Conservation (phyloP, 257 asterid genomes). For the Jasminum sambac region DNA sequence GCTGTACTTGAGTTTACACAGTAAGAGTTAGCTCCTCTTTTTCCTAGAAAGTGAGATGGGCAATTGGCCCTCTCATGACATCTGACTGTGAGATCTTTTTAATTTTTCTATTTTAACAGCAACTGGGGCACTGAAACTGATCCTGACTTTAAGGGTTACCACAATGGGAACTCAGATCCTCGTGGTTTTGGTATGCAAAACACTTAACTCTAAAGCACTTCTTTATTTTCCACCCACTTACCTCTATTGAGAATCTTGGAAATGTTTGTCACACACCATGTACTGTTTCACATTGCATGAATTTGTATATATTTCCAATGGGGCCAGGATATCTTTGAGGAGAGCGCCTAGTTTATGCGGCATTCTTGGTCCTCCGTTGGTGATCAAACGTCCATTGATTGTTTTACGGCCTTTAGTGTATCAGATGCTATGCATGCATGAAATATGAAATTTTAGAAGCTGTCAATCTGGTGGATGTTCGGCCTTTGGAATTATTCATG, state of each 20-base stretch:
- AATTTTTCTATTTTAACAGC: constrained; percentile 34
- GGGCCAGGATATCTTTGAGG: neutral
- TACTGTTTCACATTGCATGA: neutral
- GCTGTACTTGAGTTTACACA: constrained; percentile 86
- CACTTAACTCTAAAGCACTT: constrained; percentile 7
- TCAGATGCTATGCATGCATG: neutral
- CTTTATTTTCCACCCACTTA: constrained; percentile 13
- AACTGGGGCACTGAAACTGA: constrained; percentile 94
- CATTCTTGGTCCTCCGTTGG: neutral
- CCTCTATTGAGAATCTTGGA: neutral
- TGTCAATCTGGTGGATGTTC: neutral
- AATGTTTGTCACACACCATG: neutral
- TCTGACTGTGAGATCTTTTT: constrained; percentile 22
- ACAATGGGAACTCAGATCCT: constrained; percentile 91
- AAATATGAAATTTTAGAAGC: neutral
- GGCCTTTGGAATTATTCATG: neutral
- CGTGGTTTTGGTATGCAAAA: constrained; percentile 76
- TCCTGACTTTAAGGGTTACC: constrained; percentile 82
- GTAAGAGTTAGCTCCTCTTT: constrained; percentile 41
- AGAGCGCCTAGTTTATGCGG: neutral
- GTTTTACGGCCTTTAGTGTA: neutral
- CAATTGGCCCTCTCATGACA: constrained; percentile 2
- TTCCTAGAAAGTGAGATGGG: constrained; percentile 6
- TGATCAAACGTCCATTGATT: neutral
- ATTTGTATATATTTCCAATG: neutral